These are phyloP conservation scores for Cyberlindnera misumaiensis DNA, from an alignment of 805 yeast species.

Conservation along the genomic window DNA sequence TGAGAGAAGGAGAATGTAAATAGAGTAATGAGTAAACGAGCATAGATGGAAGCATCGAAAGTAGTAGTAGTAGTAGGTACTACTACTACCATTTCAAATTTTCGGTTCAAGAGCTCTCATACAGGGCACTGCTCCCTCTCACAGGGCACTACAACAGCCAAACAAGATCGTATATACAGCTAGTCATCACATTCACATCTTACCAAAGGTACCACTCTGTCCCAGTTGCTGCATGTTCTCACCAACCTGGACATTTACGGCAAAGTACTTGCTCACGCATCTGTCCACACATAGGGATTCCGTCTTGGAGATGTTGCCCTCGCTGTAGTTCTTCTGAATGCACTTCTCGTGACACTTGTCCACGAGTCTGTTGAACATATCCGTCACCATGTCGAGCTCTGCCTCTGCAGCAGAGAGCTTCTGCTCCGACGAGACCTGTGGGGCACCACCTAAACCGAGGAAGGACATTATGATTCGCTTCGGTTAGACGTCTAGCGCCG, in stretches of 20 bases:
- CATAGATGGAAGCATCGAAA: too few species aligned
- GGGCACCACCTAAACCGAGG: constrained; percentile 71
- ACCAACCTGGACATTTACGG: constrained; percentile 90
- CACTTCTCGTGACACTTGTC: constrained; percentile 88
- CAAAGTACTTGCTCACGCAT: constrained; percentile 93
- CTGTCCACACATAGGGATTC: constrained; percentile 89
- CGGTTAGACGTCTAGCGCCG: too few species aligned
- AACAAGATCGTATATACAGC: neutral
- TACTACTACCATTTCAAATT: too few species aligned
- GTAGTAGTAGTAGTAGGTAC: too few species aligned
- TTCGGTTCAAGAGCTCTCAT: too few species aligned
- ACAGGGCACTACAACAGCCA: neutral
- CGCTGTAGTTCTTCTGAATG: constrained; percentile 52
- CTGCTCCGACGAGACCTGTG: constrained; percentile 67
- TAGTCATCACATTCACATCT: constrained; percentile 15
- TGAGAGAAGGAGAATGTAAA: constrained; percentile 10
- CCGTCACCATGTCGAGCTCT: constrained; percentile 94
- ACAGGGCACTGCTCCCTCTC: too few species aligned
- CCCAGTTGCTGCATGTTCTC: constrained; percentile 60
- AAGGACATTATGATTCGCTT: constrained; percentile 67
- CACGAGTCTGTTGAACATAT: constrained; percentile 91
- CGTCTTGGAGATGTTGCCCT: constrained; percentile 68
- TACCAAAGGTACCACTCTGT: constrained; percentile 32
- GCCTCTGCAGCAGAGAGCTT: constrained; percentile 90
- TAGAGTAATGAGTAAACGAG: neutral